Base-by-base conservation (phyloP, 257 asterid species). In the Verbascum thapsus region DNA sequence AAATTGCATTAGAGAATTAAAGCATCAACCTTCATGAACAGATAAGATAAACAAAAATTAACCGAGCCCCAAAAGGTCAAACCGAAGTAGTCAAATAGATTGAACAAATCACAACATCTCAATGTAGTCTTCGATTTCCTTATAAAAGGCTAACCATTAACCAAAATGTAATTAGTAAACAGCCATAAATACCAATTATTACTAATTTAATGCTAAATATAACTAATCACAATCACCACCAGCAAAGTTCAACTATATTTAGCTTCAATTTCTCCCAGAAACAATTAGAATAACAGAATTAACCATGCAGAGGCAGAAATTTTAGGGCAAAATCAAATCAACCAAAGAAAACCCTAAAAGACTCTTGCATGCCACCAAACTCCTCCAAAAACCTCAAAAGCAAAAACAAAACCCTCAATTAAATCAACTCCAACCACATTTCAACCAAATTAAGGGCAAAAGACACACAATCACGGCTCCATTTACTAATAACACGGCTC, bases 291-390 rank as follows among this genome's bases (percentile, higher is more conserved):
- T 52, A 63, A 51, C 50, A 7, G 10, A 78, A 74, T 42, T 17
- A 41, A 67, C 69, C 83, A 85, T 69, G 80, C 79, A 81, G 53
- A 65, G 63, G 52, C 77, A 62, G 44, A 38, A 69, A 65, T 70
- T 26, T 66, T 69, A 67, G 76, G 80, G 75, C 53, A 66, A 58
- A 40, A 70, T 55, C 68, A 57, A 54, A 64, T 68, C 71, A 45
- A 26, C 44, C 52, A 45, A 48, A 53, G 64, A 61, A 19, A 65
- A 68, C 72, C 79, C 73, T 62, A 74, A 63, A 48, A 20, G 58
- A 32, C 59, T 35, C 57, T 45, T 81, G 91, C 91, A 88, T 85
- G 86, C 70, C 78, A 61, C 52, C 47, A 68, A 75, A 70, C 56
- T 41, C 38, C 53, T 44, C 34, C 6, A 59, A 68, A 67, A 47